phyloP scores from a whole-genome alignment of 352 stramenopile species.

The Peronosclerospora sorghi region DNA sequence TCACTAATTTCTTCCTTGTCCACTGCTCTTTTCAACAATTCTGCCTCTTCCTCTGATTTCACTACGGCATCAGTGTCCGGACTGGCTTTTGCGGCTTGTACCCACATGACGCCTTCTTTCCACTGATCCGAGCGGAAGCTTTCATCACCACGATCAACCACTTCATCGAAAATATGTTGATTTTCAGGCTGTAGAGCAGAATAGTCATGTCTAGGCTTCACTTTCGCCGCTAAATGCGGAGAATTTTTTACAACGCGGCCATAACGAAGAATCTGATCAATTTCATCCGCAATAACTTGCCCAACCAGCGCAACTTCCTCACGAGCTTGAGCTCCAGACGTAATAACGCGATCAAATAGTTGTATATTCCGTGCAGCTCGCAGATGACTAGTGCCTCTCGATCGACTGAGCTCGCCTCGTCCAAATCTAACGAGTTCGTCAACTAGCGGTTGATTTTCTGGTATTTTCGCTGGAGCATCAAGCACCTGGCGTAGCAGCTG shows the following conservation, averaged over 20 bases:
- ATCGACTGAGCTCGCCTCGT: conserved; percentile 44
- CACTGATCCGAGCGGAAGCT: conserved; percentile 35
- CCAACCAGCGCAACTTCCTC: conserved; percentile 33
- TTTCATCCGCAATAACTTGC: conserved; percentile 41
- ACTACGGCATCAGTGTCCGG: conserved; percentile 35
- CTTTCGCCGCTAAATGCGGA: background rate
- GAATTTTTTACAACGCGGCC: conserved; percentile 37
- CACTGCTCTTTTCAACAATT: conserved; percentile 9
- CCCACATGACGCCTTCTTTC: conserved; percentile 43
- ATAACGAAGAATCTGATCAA: conserved; percentile 49
- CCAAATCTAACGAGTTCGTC: conserved; percentile 41
- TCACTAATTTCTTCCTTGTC: background rate
- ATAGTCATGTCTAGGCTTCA: conserved; percentile 30
- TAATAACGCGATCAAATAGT: conserved; percentile 26
- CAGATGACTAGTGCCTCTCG: conserved; percentile 42
- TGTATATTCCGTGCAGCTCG: conserved; percentile 39
- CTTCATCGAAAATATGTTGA: conserved; percentile 38
- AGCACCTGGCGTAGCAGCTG: too few species aligned
- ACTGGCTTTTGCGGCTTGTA: conserved; percentile 39
- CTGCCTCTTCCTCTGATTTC: conserved; percentile 16
- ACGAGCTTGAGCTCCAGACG: conserved; percentile 29
- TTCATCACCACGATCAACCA: conserved; percentile 46
- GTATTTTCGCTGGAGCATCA: conserved; percentile 20
- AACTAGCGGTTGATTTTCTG: conserved; percentile 50
- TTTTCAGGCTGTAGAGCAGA: conserved; percentile 41